Percentiles rank a stretch among this genome's conserved stretches.
These are phyloP conservation scores for Phyllosticta paracitricarpa DNA, from an alignment of 2,329 filamentous ascomycete genomes.

Conservation along the genomic window DNA sequence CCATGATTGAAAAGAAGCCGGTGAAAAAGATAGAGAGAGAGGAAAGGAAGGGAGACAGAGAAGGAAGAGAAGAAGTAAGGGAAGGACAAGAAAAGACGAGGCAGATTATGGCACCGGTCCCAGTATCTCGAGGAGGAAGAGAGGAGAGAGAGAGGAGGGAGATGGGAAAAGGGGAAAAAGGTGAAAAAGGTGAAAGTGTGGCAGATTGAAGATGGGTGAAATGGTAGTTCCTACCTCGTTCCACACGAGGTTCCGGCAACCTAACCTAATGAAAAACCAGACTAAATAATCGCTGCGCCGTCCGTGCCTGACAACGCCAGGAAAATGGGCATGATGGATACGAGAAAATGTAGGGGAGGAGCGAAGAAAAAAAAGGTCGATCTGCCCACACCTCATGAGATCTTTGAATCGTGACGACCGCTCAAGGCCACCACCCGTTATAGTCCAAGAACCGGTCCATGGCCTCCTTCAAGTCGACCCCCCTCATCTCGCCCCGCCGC, in stretches of 20 bases:
- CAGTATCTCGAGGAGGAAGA: no score
- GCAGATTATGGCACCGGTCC: no score
- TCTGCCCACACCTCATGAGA: no score
- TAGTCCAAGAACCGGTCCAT: conserved; percentile 26
- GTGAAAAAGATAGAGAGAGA: no score
- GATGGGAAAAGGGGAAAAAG: no score
- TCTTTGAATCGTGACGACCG: no score
- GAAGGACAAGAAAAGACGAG: no score
- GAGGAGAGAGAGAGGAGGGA: no score
- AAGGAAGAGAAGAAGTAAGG: no score
- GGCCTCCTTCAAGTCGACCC: conserved; percentile 25
- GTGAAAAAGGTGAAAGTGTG: no score
- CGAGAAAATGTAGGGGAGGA: neutral
- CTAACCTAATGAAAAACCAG: neutral
- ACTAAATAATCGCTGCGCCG: neutral
- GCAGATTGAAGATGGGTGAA: neutral
- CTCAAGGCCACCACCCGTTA: conserved; percentile 16
- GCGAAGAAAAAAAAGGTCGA: neutral
- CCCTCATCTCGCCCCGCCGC: conserved; percentile 20
- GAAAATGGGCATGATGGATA: neutral
- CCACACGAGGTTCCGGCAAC: neutral
- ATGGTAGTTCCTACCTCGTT: conserved; percentile 6
- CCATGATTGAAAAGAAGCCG: no score
- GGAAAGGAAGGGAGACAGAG: no score
- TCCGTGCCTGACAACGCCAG: neutral